Percentiles rank a stretch among this genome's conserved stretches.
Conservation (phyloP, 2,329 filamentous ascomycete species). For the Pseudodiploospora longispora region DNA sequence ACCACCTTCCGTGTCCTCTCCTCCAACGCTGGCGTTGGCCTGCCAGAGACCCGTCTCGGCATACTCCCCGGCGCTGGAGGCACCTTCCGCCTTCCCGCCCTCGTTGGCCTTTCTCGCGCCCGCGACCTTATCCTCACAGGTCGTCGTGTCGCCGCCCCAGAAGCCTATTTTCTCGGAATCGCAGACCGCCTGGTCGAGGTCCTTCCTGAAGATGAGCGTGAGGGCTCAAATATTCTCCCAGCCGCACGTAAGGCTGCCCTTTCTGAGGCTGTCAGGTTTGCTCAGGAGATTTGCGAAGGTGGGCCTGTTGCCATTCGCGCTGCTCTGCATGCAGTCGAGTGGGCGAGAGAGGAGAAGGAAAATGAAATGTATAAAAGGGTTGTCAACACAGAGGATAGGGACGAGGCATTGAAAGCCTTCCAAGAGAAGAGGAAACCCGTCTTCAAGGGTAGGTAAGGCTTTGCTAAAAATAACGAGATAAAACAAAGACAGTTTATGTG, state of each 20-base stretch:
- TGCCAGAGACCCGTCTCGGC: slow-evolving; percentile 86
- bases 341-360: slow-evolving; percentile 69
- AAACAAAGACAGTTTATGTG: too few relatives aligned
- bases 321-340: slow-evolving; percentile 68
- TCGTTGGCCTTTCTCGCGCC: slow-evolving; percentile 76
- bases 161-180: slow-evolving; percentile 86
- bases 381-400: slow-evolving; percentile 73
- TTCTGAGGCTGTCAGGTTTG: slow-evolving; percentile 68
- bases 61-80: slow-evolving; percentile 95
- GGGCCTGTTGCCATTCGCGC: slow-evolving; percentile 77
- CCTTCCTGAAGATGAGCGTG: slow-evolving; percentile 44
- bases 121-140: slow-evolving; percentile 87
- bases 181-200: slow-evolving; percentile 87
- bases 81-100: slow-evolving; percentile 73
- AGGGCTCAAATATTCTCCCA: slow-evolving; percentile 37
- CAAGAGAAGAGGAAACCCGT: slow-evolving; percentile 52
- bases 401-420: slow-evolving; percentile 85
- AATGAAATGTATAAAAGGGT: slow-evolving; percentile 81
- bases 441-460: slow-evolving; percentile 43
- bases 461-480: too few relatives aligned
- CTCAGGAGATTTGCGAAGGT: slow-evolving; percentile 79
- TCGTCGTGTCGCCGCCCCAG: slow-evolving; percentile 69
- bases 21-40: slow-evolving; percentile 67
- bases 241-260: slow-evolving; percentile 61
- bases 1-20: slow-evolving; percentile 85